Evolutionary conservation across 139 green algal genomes (phyloP), one percentile per base, ranked within the genome.

Genomic region (Tetradesmus lagerheimii): DNA sequence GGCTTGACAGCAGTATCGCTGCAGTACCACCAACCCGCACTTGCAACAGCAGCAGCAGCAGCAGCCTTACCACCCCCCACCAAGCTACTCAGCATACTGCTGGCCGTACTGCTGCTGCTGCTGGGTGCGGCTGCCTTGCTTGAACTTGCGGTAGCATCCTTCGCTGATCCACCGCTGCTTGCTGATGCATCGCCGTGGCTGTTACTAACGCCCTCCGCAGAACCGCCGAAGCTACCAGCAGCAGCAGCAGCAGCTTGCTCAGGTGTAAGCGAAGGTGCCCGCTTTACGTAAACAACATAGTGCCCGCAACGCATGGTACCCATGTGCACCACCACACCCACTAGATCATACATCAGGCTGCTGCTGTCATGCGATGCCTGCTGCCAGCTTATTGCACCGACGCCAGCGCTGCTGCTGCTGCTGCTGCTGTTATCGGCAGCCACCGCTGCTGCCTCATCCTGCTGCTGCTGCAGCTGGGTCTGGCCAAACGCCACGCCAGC

Each of bases 281-380:
- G 74, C 78, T 86, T 91, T 20, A 97, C 95, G 84, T 95, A 97
- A 0, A 95, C 90, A 16, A 97, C 94, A 57, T 97, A 97, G 88
- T 97, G 95, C 5, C 95, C 95, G 20, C 78, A 89, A 0, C 89
- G 64, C 90, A 97, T 88, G 53, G 80, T 93, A 53, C 95, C 95
- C 43, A 90, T 93, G 82, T 97, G 95, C 92, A 96, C 95, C 62
- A 97, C 94, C n/a, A 96, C 83, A 31, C 95, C 95, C 25, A 94
- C 76, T 87, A 97, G 91, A 37, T 93, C 91, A 76, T 97, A 97
- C 64, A 50, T 62, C 62, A 91, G 45, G 9, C 20, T 75, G 29
- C 66, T 34, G 25, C 45, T 31, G 9, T 31, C 27, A 16, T 37
- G 12, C 12, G n/a, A 2, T 27, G 9, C 29, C 80, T 86, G 45